These are phyloP conservation scores for Bipolaris zeicola DNA, from an alignment of 2,329 filamentous ascomycete genomes.

Conservation along the genomic window DNA sequence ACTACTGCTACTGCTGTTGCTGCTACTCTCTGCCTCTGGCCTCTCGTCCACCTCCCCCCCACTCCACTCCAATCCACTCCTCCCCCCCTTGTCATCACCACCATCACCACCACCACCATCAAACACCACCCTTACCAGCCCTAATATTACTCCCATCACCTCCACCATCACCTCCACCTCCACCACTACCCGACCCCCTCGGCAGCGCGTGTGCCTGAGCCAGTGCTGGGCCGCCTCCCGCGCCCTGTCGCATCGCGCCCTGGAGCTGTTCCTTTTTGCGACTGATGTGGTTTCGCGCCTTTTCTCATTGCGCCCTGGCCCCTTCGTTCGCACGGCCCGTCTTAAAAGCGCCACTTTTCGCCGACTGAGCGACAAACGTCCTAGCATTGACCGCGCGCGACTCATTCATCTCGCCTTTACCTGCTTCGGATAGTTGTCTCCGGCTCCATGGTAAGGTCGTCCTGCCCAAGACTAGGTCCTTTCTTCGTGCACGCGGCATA, in stretches of 20 bases:
- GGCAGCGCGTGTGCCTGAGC: conserved; percentile 10
- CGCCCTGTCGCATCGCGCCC: conserved; percentile 14
- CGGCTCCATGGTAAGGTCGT: conserved; percentile 47
- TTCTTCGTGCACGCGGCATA: conserved; percentile 37
- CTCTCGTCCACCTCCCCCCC: background rate
- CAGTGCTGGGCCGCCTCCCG: conserved; percentile 10
- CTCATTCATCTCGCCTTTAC: conserved; percentile 34
- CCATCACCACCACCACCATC: background rate
- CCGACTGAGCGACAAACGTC: conserved; percentile 41
- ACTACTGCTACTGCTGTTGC: no score
- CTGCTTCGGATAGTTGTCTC: conserved; percentile 45
- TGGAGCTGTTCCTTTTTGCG: conserved; percentile 19
- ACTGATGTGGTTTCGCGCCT: conserved; percentile 25
- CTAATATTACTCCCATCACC: background rate
- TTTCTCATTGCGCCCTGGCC: conserved; percentile 30
- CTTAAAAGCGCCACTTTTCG: conserved; percentile 35
- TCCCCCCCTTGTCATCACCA: background rate
- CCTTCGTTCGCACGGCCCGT: conserved; percentile 38
- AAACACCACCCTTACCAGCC: background rate
- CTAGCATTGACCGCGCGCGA: conserved; percentile 39
- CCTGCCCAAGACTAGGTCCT: conserved; percentile 40
- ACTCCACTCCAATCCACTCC: background rate
- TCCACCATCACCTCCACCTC: background rate
- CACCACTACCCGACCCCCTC: background rate
- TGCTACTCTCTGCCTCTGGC: background rate